phyloP scores from a whole-genome alignment of 495 filamentous ascomycete genomes.

The Penicillium dipodomyicola region DNA sequence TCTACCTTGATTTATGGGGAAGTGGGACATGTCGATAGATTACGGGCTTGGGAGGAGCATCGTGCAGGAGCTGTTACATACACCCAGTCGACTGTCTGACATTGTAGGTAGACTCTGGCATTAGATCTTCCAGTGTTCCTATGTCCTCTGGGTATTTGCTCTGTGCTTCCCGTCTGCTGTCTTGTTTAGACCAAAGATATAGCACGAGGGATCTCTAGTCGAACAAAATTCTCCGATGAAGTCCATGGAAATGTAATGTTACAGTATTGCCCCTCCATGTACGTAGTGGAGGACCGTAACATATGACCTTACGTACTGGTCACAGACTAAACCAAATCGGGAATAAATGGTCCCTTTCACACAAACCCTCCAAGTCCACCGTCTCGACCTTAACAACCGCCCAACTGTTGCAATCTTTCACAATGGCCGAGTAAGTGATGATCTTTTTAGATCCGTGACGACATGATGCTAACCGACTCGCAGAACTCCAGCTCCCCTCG shows the following conservation, averaged over 20 bases:
- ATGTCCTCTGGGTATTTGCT: background rate
- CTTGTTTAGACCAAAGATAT: background rate
- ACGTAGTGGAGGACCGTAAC: background rate
- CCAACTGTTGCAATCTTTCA: constrained; percentile 34
- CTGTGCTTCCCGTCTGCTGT: background rate
- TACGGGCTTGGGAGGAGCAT: background rate
- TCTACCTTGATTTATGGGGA: constrained; percentile 11
- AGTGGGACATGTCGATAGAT: constrained; percentile 11
- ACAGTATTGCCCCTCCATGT: constrained; percentile 25
- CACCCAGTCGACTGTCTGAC: background rate
- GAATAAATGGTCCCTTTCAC: constrained; percentile 36
- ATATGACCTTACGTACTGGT: background rate
- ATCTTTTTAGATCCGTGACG: background rate
- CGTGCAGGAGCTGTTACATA: background rate
- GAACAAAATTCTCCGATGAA: background rate
- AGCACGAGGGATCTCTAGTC: background rate
- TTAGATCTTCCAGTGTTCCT: background rate
- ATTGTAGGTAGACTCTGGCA: background rate
- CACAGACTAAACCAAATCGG: constrained; percentile 26
- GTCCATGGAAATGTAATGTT: constrained; percentile 1
- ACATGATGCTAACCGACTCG: constrained; percentile 8
- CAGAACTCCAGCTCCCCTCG: constrained; percentile 55
- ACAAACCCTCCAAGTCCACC: constrained; percentile 39
- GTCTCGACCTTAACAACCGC: constrained; percentile 28
- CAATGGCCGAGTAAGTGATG: constrained; percentile 47